Percentiles rank a stretch among this genome's conserved stretches.
Evolutionary conservation across 2,329 filamentous ascomycete species (phyloP).

Genomic region (Pseudogymnoascus sp.): DNA sequence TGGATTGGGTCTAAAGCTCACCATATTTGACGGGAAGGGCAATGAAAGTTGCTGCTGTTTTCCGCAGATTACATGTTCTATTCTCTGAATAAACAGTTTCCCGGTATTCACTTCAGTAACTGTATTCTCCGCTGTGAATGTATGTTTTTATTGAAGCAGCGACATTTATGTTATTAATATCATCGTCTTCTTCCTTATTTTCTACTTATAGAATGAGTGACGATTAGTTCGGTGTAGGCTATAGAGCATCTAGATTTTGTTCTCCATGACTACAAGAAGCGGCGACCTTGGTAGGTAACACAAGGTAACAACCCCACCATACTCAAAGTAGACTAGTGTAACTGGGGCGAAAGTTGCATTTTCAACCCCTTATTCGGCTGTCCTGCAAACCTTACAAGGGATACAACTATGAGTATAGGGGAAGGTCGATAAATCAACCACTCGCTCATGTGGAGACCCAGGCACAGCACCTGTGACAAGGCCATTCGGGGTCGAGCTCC

Average conservation of each 20-base stretch:
- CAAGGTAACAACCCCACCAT: neutral
- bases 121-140: neutral
- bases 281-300: neutral
- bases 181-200: too few relatives aligned
- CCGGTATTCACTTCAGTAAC: neutral
- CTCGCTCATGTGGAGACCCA: slow-evolving; percentile 1
- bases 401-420: neutral
- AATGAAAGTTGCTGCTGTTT: neutral
- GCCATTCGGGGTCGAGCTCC: slow-evolving; percentile 1
- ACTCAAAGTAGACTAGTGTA: neutral
- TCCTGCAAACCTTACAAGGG: neutral
- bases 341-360: neutral
- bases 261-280: neutral
- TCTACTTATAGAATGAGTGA: too few relatives aligned
- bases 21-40: neutral
- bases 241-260: neutral
- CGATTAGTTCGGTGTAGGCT: too few relatives aligned
- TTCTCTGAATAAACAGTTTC: neutral
- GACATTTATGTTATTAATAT: neutral
- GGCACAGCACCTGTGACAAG: neutral
- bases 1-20: neutral
- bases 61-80: neutral
- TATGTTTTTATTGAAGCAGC: neutral
- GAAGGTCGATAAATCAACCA: neutral
- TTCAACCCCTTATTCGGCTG: neutral